A percentile compares a stretch with the other conserved stretches of the same genome.
Evolutionary conservation across 805 yeast species (phyloP).

Genomic region (Saturnispora galanensis): DNA sequence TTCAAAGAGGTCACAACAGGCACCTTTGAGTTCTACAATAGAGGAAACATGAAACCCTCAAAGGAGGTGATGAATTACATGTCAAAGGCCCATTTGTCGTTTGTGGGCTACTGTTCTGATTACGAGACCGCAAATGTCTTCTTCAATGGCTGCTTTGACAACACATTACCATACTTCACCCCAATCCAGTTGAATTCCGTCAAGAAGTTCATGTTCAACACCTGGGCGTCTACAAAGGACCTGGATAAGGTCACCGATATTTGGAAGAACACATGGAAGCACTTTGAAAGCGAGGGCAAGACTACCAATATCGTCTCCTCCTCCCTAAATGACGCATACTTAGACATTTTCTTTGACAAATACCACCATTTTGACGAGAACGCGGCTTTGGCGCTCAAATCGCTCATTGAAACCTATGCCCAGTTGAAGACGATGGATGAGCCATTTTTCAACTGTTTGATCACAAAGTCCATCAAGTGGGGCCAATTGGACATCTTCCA

Average conservation of each 20-base stretch:
- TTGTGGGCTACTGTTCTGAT: constrained; percentile 69
- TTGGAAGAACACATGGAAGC: constrained; percentile 52
- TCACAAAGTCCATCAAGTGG: constrained; percentile 60
- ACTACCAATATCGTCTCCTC: constrained; percentile 60
- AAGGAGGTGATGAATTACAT: constrained; percentile 37
- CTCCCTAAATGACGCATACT: constrained; percentile 57
- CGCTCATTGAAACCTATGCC: constrained; percentile 45
- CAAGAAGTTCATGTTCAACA: constrained; percentile 51
- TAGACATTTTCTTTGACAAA: constrained; percentile 57
- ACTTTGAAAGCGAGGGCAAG: constrained; percentile 38
- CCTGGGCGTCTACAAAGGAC: constrained; percentile 44
- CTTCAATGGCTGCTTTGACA: constrained; percentile 58
- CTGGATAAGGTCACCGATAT: constrained; percentile 46
- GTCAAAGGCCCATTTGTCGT: constrained; percentile 66
- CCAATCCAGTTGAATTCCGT: constrained; percentile 65
- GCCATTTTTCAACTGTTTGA: constrained; percentile 70
- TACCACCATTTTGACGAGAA: constrained; percentile 42
- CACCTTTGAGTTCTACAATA: constrained; percentile 27
- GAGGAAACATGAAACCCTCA: constrained; percentile 17
- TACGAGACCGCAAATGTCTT: constrained; percentile 60
- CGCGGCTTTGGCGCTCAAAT: constrained; percentile 47
- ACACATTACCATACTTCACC: constrained; percentile 61
- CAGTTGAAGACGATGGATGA: constrained; percentile 57
- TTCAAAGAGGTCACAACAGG: constrained; percentile 50
- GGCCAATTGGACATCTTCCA: constrained; percentile 51